Evolutionary conservation across 2,329 filamentous ascomycete genomes (phyloP).

Genomic region (Penicillium glabrum): DNA sequence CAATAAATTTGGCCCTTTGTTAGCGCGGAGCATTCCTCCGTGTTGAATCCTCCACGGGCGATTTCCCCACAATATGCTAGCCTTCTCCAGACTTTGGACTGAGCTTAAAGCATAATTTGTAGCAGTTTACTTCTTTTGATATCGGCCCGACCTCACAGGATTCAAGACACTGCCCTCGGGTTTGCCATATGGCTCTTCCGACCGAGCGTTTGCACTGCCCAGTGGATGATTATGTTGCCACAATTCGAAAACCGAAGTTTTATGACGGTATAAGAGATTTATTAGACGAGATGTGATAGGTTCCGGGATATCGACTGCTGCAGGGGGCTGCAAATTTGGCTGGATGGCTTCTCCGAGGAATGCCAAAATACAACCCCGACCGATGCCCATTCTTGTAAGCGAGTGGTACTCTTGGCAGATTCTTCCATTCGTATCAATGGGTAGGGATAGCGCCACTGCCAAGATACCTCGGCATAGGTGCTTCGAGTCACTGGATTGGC

Average conservation of each 20-base stretch:
- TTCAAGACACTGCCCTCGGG: background rate
- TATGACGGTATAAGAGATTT: accelerated
- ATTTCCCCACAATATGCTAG: constrained; percentile 20
- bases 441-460: background rate
- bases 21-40: constrained; percentile 19
- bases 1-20: constrained; percentile 1
- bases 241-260: background rate
- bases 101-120: background rate
- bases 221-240: background rate
- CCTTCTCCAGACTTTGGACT: constrained; percentile 1
- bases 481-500: background rate
- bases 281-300: background rate
- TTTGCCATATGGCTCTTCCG: background rate
- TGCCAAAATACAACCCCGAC: background rate
- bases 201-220: background rate
- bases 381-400: background rate
- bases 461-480: background rate
- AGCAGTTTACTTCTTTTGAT: background rate
- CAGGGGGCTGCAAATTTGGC: background rate
- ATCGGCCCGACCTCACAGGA: background rate
- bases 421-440: background rate
- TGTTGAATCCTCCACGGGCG: constrained; percentile 19
- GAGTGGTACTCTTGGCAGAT: background rate
- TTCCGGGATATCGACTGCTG: background rate
- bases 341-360: background rate